Evolutionary conservation across 2,329 filamentous ascomycete species (phyloP).

Genomic region (Pseudocercospora musae): DNA sequence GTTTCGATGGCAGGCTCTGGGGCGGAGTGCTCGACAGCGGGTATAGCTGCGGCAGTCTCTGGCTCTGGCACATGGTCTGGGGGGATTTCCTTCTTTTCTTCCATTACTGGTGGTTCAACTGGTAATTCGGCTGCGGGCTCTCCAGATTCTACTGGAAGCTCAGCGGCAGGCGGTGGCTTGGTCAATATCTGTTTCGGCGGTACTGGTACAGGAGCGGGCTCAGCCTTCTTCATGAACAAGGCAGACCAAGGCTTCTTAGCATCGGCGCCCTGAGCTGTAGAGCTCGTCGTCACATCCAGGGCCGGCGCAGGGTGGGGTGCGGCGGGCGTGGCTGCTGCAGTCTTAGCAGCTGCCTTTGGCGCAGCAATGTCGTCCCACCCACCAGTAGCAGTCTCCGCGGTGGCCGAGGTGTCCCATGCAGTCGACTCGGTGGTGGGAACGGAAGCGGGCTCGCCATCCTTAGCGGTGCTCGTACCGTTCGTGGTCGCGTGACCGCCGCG

Average conservation of each 20-base stretch:
- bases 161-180: constrained; percentile 26
- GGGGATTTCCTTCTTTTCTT: constrained; percentile 27
- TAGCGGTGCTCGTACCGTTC: constrained; percentile 55
- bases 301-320: constrained; percentile 32
- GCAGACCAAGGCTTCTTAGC: constrained; percentile 54
- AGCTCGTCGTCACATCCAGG: constrained; percentile 36
- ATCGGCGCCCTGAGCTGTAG: constrained; percentile 34
- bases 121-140: constrained; percentile 24
- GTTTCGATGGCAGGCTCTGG: constrained; percentile 57
- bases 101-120: constrained; percentile 19
- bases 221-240: constrained; percentile 47
- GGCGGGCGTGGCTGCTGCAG: constrained; percentile 22
- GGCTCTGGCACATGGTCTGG: constrained; percentile 13
- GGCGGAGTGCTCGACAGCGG: constrained; percentile 29
- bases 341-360: constrained; percentile 30
- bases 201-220: constrained; percentile 47
- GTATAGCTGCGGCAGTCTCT: constrained; percentile 16
- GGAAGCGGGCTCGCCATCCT: constrained; percentile 52
- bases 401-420: constrained; percentile 56
- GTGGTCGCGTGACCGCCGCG: constrained; percentile 59
- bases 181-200: constrained; percentile 34
- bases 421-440: constrained; percentile 68
- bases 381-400: constrained; percentile 27
- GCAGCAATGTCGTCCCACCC: constrained; percentile 27
- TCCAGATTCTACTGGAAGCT: constrained; percentile 33